Conservation (phyloP, 768 basidiomycete species). For the Podaxis sp. region DNA sequence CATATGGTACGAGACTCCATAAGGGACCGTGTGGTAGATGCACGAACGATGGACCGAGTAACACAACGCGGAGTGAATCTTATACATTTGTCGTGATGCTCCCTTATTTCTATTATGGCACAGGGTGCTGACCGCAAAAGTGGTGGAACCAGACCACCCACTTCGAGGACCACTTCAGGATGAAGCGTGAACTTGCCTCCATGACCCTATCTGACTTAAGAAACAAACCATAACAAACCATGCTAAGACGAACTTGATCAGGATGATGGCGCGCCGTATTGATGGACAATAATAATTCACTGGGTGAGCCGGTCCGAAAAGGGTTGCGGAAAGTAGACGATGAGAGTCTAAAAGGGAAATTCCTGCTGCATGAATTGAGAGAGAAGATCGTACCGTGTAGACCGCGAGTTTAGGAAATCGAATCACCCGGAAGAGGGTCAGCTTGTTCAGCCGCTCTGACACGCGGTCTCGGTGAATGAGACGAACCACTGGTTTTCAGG, state of each 20-base stretch:
- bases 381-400: background rate
- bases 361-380: background rate
- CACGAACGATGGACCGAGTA: background rate
- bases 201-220: background rate
- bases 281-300: background rate
- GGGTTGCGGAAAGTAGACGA: background rate
- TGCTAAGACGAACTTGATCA: background rate
- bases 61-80: background rate
- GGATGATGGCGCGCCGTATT: background rate
- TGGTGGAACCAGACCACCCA: background rate
- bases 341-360: background rate
- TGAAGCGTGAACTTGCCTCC: background rate
- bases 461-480: background rate
- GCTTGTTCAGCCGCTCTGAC: background rate
- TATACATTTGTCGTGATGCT: background rate
- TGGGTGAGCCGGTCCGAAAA: conserved; percentile 1
- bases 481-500: background rate
- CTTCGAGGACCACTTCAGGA: background rate
- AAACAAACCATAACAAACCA: background rate
- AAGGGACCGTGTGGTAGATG: background rate
- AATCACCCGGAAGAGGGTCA: background rate
- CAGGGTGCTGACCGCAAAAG: background rate
- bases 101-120: background rate
- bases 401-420: background rate
- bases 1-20: background rate